phyloP scores from a whole-genome alignment of 2,329 filamentous ascomycete genomes.

The Hawksworthiomyces lignivorus region DNA sequence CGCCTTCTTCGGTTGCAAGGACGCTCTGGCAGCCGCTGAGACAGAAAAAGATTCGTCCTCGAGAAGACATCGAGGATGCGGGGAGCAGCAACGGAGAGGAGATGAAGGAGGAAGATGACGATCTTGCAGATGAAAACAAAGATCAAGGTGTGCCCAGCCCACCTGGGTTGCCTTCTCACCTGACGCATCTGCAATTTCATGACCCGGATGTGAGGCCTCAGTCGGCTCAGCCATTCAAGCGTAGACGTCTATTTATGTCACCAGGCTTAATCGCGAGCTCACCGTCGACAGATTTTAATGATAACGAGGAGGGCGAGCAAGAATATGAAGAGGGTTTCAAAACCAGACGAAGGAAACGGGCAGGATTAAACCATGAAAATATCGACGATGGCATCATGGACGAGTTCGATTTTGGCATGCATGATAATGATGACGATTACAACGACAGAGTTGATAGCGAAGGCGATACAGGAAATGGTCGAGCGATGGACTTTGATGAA shows the following conservation, averaged over 20 bases:
- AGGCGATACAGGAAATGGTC: not conserved
- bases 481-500: slow-evolving; percentile 1
- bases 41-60: too few relatives aligned
- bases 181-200: not conserved
- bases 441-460: not conserved
- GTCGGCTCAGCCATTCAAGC: slow-evolving; percentile 10
- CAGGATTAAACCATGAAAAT: not conserved
- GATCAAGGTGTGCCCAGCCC: not conserved
- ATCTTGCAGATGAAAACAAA: too few relatives aligned
- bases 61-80: too few relatives aligned
- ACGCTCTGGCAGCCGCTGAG: too few relatives aligned
- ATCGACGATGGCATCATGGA: not conserved
- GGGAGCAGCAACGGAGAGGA: too few relatives aligned
- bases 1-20: too few relatives aligned
- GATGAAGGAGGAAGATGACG: too few relatives aligned
- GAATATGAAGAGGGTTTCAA: not conserved
- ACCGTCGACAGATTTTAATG: not conserved
- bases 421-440: slow-evolving; percentile 2
- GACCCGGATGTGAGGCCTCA: too few relatives aligned
- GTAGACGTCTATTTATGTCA: slow-evolving; percentile 11
- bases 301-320: not conserved
- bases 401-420: not conserved
- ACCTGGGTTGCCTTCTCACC: not conserved
- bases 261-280: slow-evolving; percentile 2
- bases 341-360: not conserved